Evolutionary conservation across 345 rosid species (phyloP), one percentile per base, ranked within the genome.

Genomic region (Salix suchowensis): DNA sequence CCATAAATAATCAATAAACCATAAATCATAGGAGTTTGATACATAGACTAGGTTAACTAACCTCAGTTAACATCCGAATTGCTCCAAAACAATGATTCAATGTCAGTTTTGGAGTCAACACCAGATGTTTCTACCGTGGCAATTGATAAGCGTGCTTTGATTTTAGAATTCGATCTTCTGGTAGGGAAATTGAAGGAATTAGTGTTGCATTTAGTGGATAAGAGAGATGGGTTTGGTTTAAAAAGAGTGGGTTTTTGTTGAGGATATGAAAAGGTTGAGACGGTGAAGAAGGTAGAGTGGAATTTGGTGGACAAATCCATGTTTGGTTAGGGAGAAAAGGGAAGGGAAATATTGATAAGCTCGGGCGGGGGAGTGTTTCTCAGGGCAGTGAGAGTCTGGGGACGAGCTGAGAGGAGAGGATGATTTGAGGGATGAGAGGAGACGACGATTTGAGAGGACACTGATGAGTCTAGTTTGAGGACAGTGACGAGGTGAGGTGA

Each of bases 31-130:
- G 4, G 32, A 2, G 34, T 32, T 32, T 32, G 34, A 32, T 32
- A 32, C 34, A 32, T 32, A 32, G 34, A 32, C 34, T 32, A 32
- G 4, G 34, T 32, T 32, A 32, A 32, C 4, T 32, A 32, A 4
- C 34, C 34, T 32, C 4, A 4, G 34, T 32, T 32, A 12, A 81
- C 81, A 7, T 39, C 70, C 14, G 86, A 67, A 40, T 39, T 80
- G 44, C 54, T 82, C 0, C 91, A 91, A 74, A 93, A 88, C 77
- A 93, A 82, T 7, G 97, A 89, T 64, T 95, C 97, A 67, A 91
- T 80, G 66, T 94, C 97, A 46, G 83, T 87, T 83, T 75, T 71
- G 10, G 80, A 70, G 37, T 84, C 81, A 32, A 78, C 86, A 37
- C 82, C 84, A 3, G 89, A 77, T 7, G 91, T 81, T 36, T 88